Evolutionary conservation across 495 filamentous ascomycete genomes (phyloP).

Genomic region (Podospora anserina): DNA sequence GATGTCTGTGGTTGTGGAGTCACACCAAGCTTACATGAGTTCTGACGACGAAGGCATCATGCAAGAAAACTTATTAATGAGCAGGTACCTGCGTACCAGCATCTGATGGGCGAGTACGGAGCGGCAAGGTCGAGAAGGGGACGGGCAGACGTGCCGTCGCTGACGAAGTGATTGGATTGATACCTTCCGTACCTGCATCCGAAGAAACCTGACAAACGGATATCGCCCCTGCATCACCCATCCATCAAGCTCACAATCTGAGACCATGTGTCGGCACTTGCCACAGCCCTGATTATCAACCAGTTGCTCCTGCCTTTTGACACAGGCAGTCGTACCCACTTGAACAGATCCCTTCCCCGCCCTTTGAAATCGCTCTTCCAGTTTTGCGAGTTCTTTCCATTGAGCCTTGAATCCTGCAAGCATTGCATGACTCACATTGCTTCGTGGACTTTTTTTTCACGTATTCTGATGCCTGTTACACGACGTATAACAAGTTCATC

Average conservation of each 20-base stretch:
- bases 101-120: no score
- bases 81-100: not conserved
- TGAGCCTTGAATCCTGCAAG: not conserved
- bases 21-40: not conserved
- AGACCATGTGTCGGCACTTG: not conserved
- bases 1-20: not conserved
- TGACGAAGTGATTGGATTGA: not conserved
- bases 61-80: not conserved
- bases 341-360: no score
- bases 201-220: not conserved
- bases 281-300: not conserved
- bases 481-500: not conserved
- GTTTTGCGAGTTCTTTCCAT: not conserved
- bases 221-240: not conserved
- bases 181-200: constrained; percentile 1
- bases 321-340: no score
- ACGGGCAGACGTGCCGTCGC: not conserved
- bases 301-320: not conserved
- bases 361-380: not conserved
- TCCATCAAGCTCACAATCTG: not conserved
- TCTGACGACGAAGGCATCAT: not conserved
- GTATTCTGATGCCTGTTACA: not conserved
- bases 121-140: not conserved
- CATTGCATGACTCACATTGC: not conserved
- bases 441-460: not conserved